Conservation (phyloP, 2,329 filamentous ascomycete species). For the Nakataea oryzae region DNA sequence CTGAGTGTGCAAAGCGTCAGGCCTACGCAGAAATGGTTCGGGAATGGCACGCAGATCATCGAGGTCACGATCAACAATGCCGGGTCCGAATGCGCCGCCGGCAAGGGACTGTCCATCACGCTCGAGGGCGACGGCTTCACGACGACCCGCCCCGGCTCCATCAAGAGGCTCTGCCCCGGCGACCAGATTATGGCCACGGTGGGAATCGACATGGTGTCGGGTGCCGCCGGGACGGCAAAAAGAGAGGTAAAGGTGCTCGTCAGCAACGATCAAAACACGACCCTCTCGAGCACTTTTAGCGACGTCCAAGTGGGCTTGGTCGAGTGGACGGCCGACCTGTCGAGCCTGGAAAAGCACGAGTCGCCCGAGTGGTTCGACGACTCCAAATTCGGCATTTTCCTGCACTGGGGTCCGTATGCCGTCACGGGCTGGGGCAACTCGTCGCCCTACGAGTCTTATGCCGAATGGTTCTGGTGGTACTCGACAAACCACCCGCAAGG, state of each 20-base stretch:
- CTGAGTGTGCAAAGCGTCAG: conserved; percentile 26
- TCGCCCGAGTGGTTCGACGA: conserved; percentile 42
- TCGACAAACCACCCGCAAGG: conserved; percentile 28
- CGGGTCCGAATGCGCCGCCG: conserved; percentile 22
- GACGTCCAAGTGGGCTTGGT: conserved; percentile 21
- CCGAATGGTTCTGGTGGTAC: conserved; percentile 42
- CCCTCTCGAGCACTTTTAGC: conserved; percentile 7
- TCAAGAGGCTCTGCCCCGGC: conserved; percentile 30
- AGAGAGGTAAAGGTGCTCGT: neutral
- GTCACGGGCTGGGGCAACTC: conserved; percentile 45
- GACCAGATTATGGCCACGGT: conserved; percentile 29
- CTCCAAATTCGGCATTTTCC: conserved; percentile 49
- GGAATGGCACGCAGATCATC: conserved; percentile 24
- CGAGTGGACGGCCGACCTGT: conserved; percentile 12
- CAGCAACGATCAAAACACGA: conserved; percentile 6
- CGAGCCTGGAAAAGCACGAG: conserved; percentile 26
- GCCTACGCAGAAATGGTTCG: conserved; percentile 30
- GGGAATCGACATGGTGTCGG: conserved; percentile 16
- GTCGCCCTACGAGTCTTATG: conserved; percentile 26
- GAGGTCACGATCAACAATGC: conserved; percentile 27
- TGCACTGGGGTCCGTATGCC: conserved; percentile 47
- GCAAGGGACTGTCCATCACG: conserved; percentile 17
- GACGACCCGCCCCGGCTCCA: conserved; percentile 25
- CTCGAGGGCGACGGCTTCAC: conserved; percentile 26
- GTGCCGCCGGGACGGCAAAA: neutral